Conservation (phyloP, 2,329 filamentous ascomycete genomes). For the Dothideomycetidae sp. region DNA sequence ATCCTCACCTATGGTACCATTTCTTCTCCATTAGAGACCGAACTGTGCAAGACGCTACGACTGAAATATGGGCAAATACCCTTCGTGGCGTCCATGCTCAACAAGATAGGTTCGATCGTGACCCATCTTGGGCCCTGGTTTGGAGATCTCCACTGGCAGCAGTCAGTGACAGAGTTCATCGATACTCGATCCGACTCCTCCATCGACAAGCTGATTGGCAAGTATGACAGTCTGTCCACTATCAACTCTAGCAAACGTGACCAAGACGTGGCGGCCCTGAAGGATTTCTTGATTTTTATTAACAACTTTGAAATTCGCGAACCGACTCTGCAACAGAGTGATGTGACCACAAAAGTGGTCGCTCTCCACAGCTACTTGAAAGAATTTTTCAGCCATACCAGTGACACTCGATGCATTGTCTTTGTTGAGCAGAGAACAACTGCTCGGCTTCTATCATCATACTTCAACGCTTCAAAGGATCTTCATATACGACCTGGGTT, state of each 20-base stretch:
- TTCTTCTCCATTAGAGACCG: constrained; percentile 42
- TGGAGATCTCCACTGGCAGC: constrained; percentile 65
- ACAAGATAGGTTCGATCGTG: constrained; percentile 44
- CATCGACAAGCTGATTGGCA: constrained; percentile 26
- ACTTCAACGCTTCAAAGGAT: constrained; percentile 47
- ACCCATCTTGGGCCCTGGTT: constrained; percentile 69
- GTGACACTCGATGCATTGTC: constrained; percentile 61
- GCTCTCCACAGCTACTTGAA: constrained; percentile 46
- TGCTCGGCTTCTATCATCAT: constrained; percentile 54
- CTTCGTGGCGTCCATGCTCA: constrained; percentile 43
- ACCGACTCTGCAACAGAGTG: constrained; percentile 9
- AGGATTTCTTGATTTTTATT: constrained; percentile 37
- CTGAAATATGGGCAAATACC: constrained; percentile 37
- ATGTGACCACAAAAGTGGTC: constrained; percentile 60
- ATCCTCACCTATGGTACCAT: constrained; percentile 43
- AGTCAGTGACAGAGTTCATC: constrained; percentile 51
- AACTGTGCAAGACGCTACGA: constrained; percentile 45
- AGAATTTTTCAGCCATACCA: constrained; percentile 45
- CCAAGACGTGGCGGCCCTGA: constrained; percentile 41
- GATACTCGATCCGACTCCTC: constrained; percentile 46
- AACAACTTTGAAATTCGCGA: not conserved
- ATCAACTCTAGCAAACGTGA: constrained; percentile 22
- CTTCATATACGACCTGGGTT: constrained; percentile 45
- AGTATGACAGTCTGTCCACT: not conserved
- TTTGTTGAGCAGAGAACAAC: constrained; percentile 73